Percentiles rank a stretch among this genome's conserved stretches.
phyloP scores from a whole-genome alignment of 305 asterid genomes.

The Striga hermonthica region DNA sequence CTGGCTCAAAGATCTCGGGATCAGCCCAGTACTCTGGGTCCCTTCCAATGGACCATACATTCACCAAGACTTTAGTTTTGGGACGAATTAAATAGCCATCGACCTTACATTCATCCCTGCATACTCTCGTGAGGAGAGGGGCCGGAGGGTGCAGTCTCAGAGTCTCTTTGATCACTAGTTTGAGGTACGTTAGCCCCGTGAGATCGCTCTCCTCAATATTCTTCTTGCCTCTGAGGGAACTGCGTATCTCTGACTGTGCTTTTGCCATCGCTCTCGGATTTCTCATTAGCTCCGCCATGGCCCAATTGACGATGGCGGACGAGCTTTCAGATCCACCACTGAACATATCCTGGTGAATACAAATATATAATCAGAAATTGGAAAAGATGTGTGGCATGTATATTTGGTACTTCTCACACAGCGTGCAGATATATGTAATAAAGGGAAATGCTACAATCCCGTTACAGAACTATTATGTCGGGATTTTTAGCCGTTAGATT shows the following conservation, averaged over 20 bases:
- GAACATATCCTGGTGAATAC: not conserved
- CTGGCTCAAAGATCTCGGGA: not conserved
- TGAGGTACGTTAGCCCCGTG: not conserved
- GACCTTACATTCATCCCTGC: not conserved
- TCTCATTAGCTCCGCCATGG: not conserved
- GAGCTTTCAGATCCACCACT: not conserved
- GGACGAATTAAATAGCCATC: not conserved
- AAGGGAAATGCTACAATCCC: too few relatives aligned
- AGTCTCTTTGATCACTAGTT: not conserved
- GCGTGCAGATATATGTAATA: too few relatives aligned
- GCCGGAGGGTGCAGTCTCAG: not conserved
- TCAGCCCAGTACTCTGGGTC: not conserved
- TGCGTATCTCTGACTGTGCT: not conserved
- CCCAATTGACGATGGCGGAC: not conserved
- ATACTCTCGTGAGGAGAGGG: not conserved
- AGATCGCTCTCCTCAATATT: not conserved
- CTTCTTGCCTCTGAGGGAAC: not conserved
- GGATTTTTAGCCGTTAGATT: too few relatives aligned
- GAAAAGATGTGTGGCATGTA: too few relatives aligned
- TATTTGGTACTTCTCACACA: too few relatives aligned
- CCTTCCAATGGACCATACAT: not conserved
- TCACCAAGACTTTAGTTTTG: not conserved
- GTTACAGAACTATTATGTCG: too few relatives aligned
- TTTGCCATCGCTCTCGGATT: not conserved
- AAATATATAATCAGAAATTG: too few relatives aligned